Conservation (phyloP, 495 filamentous ascomycete genomes). For the Oidiodendron maius region DNA sequence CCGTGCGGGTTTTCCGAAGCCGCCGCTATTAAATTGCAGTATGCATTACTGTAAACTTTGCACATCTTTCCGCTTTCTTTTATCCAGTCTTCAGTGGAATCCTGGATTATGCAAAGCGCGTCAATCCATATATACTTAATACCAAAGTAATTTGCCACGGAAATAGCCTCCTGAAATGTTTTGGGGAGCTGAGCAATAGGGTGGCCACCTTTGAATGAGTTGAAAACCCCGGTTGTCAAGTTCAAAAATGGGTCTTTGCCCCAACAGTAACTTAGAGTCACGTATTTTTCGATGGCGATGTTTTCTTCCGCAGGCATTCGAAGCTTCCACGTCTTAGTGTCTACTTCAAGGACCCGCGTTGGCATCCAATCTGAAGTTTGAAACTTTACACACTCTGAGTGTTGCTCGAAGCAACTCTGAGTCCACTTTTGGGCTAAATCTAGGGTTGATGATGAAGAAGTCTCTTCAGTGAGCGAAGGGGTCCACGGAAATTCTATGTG, state of each 20-base stretch:
- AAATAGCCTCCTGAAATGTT: conserved; percentile 20
- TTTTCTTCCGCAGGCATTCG: no score
- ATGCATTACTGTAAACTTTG: conserved; percentile 17
- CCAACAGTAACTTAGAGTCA: conserved; percentile 9
- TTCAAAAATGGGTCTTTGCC: background rate
- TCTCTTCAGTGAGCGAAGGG: no score
- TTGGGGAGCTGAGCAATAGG: conserved; percentile 7
- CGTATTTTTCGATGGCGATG: conserved; percentile 6
- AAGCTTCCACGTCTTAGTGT: no score
- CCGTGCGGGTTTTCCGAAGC: no score
- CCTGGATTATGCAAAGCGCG: conserved; percentile 27
- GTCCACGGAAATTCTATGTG: no score
- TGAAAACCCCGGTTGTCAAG: conserved; percentile 3
- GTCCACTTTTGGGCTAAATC: no score
- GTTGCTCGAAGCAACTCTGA: no score
- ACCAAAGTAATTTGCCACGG: conserved; percentile 11
- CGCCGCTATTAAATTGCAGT: no score
- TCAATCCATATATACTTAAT: conserved; percentile 25
- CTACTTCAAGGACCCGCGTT: no score
- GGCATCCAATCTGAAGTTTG: no score
- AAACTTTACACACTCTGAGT: no score
- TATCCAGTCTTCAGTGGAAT: conserved; percentile 19
- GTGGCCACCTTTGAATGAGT: background rate
- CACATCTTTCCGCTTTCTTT: conserved; percentile 18
- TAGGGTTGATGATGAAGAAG: no score